Percentiles rank a stretch among this genome's conserved stretches.
Conservation (phyloP, 1,284 basidiomycete genomes). For the Mycosarcoma maydis region DNA sequence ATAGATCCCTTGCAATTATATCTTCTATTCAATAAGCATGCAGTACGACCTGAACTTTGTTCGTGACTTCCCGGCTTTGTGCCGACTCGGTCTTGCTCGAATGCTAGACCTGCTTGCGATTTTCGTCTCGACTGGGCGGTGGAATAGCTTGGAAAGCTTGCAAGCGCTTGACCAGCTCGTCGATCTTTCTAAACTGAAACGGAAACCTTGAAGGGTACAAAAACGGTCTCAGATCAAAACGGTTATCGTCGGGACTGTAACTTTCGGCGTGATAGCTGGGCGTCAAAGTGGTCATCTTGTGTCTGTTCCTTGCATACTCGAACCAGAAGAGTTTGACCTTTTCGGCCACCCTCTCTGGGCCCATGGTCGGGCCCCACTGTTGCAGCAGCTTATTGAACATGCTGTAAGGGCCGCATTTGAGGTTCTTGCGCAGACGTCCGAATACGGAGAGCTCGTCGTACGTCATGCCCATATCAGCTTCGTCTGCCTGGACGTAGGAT, state of each 20-base stretch:
- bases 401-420: slow-evolving; percentile 95
- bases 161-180: slow-evolving; percentile 73
- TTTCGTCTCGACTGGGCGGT: no score
- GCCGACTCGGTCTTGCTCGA: no score
- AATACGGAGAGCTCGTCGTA: slow-evolving; percentile 96
- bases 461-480: slow-evolving; percentile 94
- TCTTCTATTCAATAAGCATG: no score
- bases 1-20: no score
- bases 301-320: slow-evolving; percentile 92
- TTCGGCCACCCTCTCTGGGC: slow-evolving; percentile 79
- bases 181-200: slow-evolving; percentile 96
- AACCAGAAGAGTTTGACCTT: slow-evolving; percentile 99
- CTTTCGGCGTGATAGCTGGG: slow-evolving; percentile 89
- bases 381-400: slow-evolving; percentile 93
- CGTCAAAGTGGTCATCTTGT: slow-evolving; percentile 99
- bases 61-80: no score
- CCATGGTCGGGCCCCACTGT: slow-evolving; percentile 78
- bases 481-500: slow-evolving; percentile 92
- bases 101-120: slow-evolving; percentile 2
- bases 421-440: slow-evolving; percentile 90
- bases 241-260: slow-evolving; percentile 95
- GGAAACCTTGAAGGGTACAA: slow-evolving; percentile 92
- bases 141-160: no score
- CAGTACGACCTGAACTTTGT: no score
- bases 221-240: slow-evolving; percentile 95